Conservation (phyloP, 768 basidiomycete genomes). For the Suillus plorans region DNA sequence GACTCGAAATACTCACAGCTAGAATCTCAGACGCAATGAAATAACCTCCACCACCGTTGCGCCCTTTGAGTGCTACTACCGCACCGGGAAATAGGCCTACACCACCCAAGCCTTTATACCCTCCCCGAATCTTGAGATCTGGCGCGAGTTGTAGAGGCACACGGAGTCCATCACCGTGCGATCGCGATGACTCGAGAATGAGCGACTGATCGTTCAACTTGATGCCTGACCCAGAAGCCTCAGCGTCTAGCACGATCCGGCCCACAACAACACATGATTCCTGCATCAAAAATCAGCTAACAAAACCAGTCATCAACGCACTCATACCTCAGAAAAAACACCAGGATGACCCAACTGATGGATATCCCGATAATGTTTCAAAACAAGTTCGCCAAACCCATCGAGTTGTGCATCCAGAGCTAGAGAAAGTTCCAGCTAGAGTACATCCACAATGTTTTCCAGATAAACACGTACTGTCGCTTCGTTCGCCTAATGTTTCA, state of each 20-base stretch:
- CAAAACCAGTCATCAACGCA: background rate
- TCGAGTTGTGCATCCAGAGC: constrained; percentile 88
- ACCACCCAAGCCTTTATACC: constrained; percentile 57
- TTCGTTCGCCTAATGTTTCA: constrained; percentile 82
- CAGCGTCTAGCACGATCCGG: constrained; percentile 69
- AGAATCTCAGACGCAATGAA: constrained; percentile 84
- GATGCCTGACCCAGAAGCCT: constrained; percentile 48
- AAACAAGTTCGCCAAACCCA: constrained; percentile 74
- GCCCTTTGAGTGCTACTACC: constrained; percentile 81
- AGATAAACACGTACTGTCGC: constrained; percentile 57
- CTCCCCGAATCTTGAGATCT: constrained; percentile 63
- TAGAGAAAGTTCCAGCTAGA: constrained; percentile 28
- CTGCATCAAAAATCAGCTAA: constrained; percentile 31
- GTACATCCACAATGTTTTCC: background rate
- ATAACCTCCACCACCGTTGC: constrained; percentile 87
- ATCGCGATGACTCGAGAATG: constrained; percentile 81
- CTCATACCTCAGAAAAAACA: constrained; percentile 50
- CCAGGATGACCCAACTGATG: constrained; percentile 77
- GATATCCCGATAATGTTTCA: constrained; percentile 61
- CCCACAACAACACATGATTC: constrained; percentile 72
- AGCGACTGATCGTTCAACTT: constrained; percentile 78
- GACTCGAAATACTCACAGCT: constrained; percentile 43
- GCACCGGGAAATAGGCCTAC: constrained; percentile 86
- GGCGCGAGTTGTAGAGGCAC: constrained; percentile 73
- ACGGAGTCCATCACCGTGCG: constrained; percentile 62